Evolutionary conservation across 495 filamentous ascomycete genomes (phyloP).

Genomic region (Aspergillus panamensis): DNA sequence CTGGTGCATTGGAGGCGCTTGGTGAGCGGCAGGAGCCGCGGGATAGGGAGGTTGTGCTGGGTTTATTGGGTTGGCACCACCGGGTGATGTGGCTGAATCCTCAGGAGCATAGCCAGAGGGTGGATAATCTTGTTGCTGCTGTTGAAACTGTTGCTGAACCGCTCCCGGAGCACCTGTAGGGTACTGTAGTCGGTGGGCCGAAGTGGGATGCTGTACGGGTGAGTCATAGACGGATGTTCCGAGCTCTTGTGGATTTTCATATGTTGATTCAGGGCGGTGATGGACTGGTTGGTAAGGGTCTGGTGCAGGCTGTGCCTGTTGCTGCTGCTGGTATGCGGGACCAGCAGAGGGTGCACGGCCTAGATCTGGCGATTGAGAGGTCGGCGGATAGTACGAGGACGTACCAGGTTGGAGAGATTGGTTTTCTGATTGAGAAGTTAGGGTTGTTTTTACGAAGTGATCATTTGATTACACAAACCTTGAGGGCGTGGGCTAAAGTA

Average conservation of each 20-base stretch:
- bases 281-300: slow-evolving; percentile 43
- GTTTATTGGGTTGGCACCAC: slow-evolving; percentile 35
- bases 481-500: slow-evolving; percentile 63
- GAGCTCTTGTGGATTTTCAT: slow-evolving; percentile 76
- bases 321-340: neutral
- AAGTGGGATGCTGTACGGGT: slow-evolving; percentile 53
- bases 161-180: slow-evolving; percentile 40
- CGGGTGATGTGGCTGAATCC: slow-evolving; percentile 39
- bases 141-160: slow-evolving; percentile 40
- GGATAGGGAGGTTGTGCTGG: slow-evolving; percentile 44
- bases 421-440: slow-evolving; percentile 27
- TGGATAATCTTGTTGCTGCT: slow-evolving; percentile 50
- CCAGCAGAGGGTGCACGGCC: slow-evolving; percentile 38
- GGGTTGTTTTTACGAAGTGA: neutral
- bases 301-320: slow-evolving; percentile 37
- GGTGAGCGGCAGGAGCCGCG: slow-evolving; percentile 38
- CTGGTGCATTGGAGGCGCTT: slow-evolving; percentile 48
- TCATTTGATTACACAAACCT: slow-evolving; percentile 32
- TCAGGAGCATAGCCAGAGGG: slow-evolving; percentile 59
- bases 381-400: slow-evolving; percentile 37
- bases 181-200: slow-evolving; percentile 42
- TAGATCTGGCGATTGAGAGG: slow-evolving; percentile 44
- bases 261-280: slow-evolving; percentile 66
- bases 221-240: slow-evolving; percentile 83
- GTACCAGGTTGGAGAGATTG: slow-evolving; percentile 30